These are phyloP conservation scores for Mallotus nudiflorus DNA, from an alignment of 345 rosid species.

Conservation along the genomic window DNA sequence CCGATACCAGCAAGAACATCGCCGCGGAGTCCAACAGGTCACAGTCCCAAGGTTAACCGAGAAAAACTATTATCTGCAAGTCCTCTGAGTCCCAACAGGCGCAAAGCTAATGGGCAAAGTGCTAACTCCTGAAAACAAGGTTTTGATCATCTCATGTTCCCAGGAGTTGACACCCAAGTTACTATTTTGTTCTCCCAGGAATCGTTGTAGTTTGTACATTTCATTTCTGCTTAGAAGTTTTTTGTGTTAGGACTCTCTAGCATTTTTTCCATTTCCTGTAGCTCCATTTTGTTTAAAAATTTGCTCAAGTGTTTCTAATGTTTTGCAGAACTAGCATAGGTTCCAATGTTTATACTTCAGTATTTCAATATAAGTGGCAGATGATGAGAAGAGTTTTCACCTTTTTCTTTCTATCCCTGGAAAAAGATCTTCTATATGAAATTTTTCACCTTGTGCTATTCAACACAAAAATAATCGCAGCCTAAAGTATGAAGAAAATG, in stretches of 20 bases:
- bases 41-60: conserved; percentile 21
- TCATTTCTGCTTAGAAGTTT: background rate
- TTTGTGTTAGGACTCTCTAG: background rate
- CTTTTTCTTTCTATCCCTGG: background rate
- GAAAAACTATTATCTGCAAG: conserved; percentile 29
- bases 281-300: background rate
- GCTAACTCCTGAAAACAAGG: conserved; percentile 34
- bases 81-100: conserved; percentile 30
- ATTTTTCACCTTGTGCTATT: background rate
- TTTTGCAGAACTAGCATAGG: background rate
- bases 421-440: background rate
- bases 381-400: background rate
- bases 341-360: no score
- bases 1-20: conserved; percentile 26
- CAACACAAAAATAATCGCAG: background rate
- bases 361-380: background rate
- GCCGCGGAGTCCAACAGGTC: conserved; percentile 38
- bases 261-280: background rate
- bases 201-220: conserved; percentile 6
- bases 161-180: background rate
- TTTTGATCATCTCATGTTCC: background rate
- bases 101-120: conserved; percentile 38
- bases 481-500: background rate
- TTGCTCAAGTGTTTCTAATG: background rate
- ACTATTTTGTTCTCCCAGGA: background rate